These are phyloP conservation scores for Spathaspora sp. DNA, from an alignment of 1,139 yeast genomes.

Conservation along the genomic window DNA sequence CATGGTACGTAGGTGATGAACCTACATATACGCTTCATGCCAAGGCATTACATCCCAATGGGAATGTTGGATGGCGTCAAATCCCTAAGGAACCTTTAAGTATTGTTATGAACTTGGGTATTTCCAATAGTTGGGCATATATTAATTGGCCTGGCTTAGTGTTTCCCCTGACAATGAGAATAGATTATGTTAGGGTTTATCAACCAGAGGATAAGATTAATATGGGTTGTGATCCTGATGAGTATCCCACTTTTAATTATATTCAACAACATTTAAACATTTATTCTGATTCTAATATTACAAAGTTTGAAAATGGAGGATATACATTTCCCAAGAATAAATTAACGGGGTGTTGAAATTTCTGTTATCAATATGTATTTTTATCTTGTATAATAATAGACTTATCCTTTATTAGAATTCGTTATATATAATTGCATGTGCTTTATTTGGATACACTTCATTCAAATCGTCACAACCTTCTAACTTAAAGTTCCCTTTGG, in stretches of 20 bases:
- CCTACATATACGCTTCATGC: slow-evolving; percentile 65
- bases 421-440: slow-evolving; percentile 14
- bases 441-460: slow-evolving; percentile 11
- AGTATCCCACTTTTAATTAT: slow-evolving; percentile 71
- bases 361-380: neutral
- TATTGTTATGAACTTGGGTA: slow-evolving; percentile 71
- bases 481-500: slow-evolving; percentile 58
- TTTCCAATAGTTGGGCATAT: slow-evolving; percentile 79
- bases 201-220: slow-evolving; percentile 57
- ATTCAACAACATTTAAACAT: slow-evolving; percentile 63
- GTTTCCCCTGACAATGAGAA: slow-evolving; percentile 66
- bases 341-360: slow-evolving; percentile 19
- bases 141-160: slow-evolving; percentile 71
- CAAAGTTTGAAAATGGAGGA: slow-evolving; percentile 68
- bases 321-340: slow-evolving; percentile 57
- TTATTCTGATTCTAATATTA: slow-evolving; percentile 62
- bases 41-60: slow-evolving; percentile 72
- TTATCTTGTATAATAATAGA: neutral
- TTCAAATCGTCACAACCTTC: slow-evolving; percentile 21
- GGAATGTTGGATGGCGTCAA: slow-evolving; percentile 75
- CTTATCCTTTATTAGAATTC: slow-evolving; percentile 2
- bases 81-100: slow-evolving; percentile 89
- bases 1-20: slow-evolving; percentile 77
- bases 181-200: slow-evolving; percentile 78
- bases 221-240: slow-evolving; percentile 73